Conservation (phyloP, 1,284 basidiomycete species). For the Microbotryum scabiosae region DNA sequence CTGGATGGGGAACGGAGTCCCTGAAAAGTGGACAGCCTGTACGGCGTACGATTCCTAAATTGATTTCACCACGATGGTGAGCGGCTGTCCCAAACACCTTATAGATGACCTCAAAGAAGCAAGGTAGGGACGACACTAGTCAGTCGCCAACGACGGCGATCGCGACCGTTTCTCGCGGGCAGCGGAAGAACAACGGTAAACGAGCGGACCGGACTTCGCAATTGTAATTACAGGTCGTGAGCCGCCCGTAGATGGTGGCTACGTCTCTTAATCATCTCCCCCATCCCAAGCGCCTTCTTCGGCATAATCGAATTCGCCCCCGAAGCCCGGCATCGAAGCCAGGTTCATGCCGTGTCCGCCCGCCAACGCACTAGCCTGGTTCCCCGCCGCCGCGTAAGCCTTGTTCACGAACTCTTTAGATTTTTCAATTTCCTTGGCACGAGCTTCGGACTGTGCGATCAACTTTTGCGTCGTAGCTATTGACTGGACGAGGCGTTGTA, state of each 20-base stretch:
- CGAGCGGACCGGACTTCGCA: too few relatives aligned
- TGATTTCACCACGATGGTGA: background rate
- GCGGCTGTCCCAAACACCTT: background rate
- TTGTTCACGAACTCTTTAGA: conserved; percentile 25
- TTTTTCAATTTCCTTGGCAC: conserved; percentile 7
- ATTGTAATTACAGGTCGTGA: too few relatives aligned
- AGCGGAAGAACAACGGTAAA: background rate
- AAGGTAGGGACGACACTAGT: background rate
- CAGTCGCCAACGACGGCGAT: background rate
- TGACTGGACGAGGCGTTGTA: conserved; percentile 13
- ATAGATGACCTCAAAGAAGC: background rate
- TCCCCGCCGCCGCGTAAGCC: background rate
- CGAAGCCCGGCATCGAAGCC: too few relatives aligned
- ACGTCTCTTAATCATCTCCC: background rate
- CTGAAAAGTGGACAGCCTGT: background rate
- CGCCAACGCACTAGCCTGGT: background rate
- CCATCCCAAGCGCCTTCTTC: background rate
- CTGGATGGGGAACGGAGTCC: background rate
- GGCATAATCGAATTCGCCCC: background rate
- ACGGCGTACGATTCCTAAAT: background rate
- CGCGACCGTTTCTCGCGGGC: background rate
- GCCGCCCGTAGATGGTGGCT: too few relatives aligned
- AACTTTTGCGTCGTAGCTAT: conserved; percentile 13
- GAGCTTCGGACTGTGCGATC: background rate
- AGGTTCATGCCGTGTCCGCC: background rate